phyloP scores from a whole-genome alignment of 495 filamentous ascomycete species.

The Talaromyces trachyspermus region DNA sequence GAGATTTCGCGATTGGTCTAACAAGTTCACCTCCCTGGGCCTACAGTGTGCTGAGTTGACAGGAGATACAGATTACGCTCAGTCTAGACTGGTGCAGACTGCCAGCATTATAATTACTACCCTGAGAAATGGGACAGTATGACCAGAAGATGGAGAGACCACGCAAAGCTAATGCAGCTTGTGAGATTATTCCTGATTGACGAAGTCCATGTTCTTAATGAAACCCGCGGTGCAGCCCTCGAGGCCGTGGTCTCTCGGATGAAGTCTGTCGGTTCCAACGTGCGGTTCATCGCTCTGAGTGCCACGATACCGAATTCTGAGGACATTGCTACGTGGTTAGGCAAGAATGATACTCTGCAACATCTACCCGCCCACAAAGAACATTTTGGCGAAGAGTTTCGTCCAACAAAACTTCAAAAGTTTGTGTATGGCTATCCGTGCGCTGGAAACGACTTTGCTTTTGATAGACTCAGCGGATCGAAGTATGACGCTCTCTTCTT shows the following conservation, averaged over 20 bases:
- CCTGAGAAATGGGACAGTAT: slow-evolving; percentile 99
- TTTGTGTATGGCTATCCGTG: slow-evolving; percentile 71
- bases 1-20: slow-evolving; percentile 73
- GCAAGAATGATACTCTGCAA: slow-evolving; percentile 59
- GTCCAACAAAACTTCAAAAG: slow-evolving; percentile 82
- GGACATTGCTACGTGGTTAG: slow-evolving; percentile 91
- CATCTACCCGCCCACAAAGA: slow-evolving; percentile 64
- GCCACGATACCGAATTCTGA: slow-evolving; percentile 90
- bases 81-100: slow-evolving; percentile 66
- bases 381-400: slow-evolving; percentile 85
- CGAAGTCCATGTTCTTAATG: slow-evolving; percentile 93
- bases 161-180: slow-evolving; percentile 72
- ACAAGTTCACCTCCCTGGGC: slow-evolving; percentile 70
- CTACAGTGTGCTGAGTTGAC: slow-evolving; percentile 81
- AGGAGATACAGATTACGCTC: slow-evolving; percentile 74
- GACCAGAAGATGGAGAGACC: slow-evolving; percentile 92
- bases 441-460: slow-evolving; percentile 71
- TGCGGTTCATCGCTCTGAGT: slow-evolving; percentile 87
- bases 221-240: slow-evolving; percentile 78
- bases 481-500: slow-evolving; percentile 42
- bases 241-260: slow-evolving; percentile 96
- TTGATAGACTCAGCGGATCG: slow-evolving; percentile 70
- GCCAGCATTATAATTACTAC: slow-evolving; percentile 94
- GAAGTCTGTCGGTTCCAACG: slow-evolving; percentile 81
- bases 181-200: slow-evolving; percentile 92